Conservation (phyloP, 106 monocot genomes). For the Allium sativum region DNA sequence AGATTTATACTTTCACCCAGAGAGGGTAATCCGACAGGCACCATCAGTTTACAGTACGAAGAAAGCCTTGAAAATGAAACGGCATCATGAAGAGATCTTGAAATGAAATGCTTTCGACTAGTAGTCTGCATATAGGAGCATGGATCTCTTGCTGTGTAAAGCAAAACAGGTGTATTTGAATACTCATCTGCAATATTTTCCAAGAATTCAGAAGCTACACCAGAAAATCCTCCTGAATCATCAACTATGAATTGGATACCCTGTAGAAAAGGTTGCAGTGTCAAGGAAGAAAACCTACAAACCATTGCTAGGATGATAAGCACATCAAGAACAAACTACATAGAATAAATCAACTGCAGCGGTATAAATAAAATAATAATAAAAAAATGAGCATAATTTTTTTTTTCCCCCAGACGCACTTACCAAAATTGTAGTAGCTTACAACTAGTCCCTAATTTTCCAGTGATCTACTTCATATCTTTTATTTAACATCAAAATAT, state of each 20-base stretch:
- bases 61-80: constrained; percentile 82
- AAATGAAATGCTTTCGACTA: constrained; percentile 32
- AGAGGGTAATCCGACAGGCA: constrained; percentile 82
- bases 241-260: constrained; percentile 88
- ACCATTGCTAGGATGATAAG: too few species aligned
- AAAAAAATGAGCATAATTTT: too few species aligned
- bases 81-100: constrained; percentile 72
- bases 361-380: too few species aligned
- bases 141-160: constrained; percentile 62
- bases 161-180: constrained; percentile 66
- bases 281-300: too few species aligned
- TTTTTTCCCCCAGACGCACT: too few species aligned
- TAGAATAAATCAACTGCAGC: too few species aligned
- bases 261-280: constrained; percentile 26
- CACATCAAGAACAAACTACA: too few species aligned
- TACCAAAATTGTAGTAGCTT: too few species aligned
- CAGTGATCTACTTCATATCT: too few species aligned
- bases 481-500: too few species aligned
- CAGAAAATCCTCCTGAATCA: constrained; percentile 83
- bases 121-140: constrained; percentile 14
- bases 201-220: constrained; percentile 66
- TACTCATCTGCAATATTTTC: constrained; percentile 81
- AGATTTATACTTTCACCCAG: constrained; percentile 47
- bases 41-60: constrained; percentile 51
- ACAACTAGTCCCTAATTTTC: too few species aligned